Base-by-base conservation (phyloP, 805 yeast genomes). In the Pichia manshurica region DNA sequence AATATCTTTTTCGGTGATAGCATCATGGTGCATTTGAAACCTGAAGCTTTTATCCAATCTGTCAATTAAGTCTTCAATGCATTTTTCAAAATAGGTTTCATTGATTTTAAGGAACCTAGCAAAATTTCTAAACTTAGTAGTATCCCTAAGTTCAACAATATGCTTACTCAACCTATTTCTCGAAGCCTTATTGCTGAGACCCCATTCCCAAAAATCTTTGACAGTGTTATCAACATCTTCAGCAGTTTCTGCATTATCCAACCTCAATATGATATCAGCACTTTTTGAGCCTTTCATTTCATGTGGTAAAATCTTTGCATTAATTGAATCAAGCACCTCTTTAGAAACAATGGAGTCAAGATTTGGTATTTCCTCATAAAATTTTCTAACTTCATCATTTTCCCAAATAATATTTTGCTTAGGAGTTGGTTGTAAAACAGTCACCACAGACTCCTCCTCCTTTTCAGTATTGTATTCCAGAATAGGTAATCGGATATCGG, bases 151-250 rank as follows among this genome's bases (percentile, higher is more conserved):
- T 20, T 76, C 78, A 5, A 72, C 64, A 47, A 87, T 75, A 57
- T 78, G 79, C 45, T 73, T 75, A 42, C 78, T 57, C 7, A 89
- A 59, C 53, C 87, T 70, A 53, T 79, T 76, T 42, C 73, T 75
- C 0, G 95, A 79, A 0, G 93, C 89, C 61, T 83, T 87, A 57
- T 85, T 86, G 59, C 82, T 77, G 21, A 87, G 63, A 8, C 64
- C 65, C n/a, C 63, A 53, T 3, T 51, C 45, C 77, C 84, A 76
- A 61, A 76, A 82, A 8, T 68, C 70, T 15, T 60, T 50, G 1
- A 73, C 75, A 5, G 75, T 61, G 3, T 66, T 62, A 49, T 81
- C 84, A 17, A 82, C 64, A 17, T 74, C 81, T 41, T 71, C 68
- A 8, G 70, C 77, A 1, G 75, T 67, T 3, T 65, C 58, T 0